Evolutionary conservation across 768 basidiomycete genomes (phyloP).

Genomic region (Asterophora parasitica): DNA sequence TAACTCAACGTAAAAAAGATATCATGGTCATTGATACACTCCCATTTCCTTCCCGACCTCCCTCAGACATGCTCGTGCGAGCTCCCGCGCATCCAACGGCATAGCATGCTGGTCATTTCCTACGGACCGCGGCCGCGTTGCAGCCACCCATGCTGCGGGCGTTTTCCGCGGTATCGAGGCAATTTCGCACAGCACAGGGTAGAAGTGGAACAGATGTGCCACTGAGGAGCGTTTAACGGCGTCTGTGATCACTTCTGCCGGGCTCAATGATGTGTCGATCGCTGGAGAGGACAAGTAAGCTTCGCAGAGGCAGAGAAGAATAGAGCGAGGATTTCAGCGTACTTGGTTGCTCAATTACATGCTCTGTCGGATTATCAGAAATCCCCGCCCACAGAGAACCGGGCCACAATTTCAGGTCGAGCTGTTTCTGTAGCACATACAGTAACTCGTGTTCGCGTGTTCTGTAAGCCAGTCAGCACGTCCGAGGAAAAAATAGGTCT

Average conservation of each 20-base stretch:
- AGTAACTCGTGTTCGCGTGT: conserved; percentile 86
- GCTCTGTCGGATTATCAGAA: conserved; percentile 57
- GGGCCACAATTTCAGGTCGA: conserved; percentile 65
- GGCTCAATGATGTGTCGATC: conserved; percentile 40
- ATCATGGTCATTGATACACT: conserved; percentile 13
- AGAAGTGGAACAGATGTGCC: conserved; percentile 89
- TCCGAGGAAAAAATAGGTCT: not conserved
- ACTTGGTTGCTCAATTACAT: conserved; percentile 58
- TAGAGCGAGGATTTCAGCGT: conserved; percentile 14
- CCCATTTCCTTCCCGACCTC: conserved; percentile 77
- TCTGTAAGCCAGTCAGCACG: conserved; percentile 31
- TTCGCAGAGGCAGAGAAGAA: not conserved
- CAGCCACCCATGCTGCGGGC: conserved; percentile 61
- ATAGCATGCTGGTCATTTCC: conserved; percentile 22
- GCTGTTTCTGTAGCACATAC: conserved; percentile 77
- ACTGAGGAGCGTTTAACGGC: conserved; percentile 69
- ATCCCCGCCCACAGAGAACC: conserved; percentile 75
- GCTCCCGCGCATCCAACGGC: conserved; percentile 58
- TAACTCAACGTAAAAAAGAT: not conserved
- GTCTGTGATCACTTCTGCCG: conserved; percentile 58
- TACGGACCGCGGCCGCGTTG: conserved; percentile 10
- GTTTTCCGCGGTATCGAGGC: conserved; percentile 64
- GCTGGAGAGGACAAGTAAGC: conserved; percentile 20
- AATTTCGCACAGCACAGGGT: conserved; percentile 73
- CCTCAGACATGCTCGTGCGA: conserved; percentile 65